phyloP scores from a whole-genome alignment of 2,329 filamentous ascomycete genomes.

The Epichloe typhina region DNA sequence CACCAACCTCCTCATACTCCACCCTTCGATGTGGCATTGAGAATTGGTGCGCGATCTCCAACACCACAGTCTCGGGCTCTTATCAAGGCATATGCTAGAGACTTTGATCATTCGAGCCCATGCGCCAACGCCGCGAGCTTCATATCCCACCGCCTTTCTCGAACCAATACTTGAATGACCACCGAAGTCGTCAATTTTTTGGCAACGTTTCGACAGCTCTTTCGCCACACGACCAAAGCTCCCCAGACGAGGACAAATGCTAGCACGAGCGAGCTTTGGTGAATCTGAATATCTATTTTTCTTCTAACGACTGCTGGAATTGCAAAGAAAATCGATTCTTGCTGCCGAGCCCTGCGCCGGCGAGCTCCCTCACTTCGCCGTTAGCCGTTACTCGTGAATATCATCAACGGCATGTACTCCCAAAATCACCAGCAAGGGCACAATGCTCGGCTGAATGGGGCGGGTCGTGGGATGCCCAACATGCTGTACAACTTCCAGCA shows the following conservation, averaged over 20 bases:
- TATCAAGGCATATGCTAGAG: slow-evolving; percentile 11
- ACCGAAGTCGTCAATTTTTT: slow-evolving; percentile 10
- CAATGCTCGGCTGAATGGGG: slow-evolving; percentile 58
- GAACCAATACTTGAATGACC: slow-evolving; percentile 20
- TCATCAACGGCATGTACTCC: slow-evolving; percentile 51
- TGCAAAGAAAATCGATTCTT: slow-evolving; percentile 10
- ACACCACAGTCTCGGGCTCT: slow-evolving; percentile 5
- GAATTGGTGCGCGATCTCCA: slow-evolving; percentile 2
- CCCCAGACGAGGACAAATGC: slow-evolving; percentile 13
- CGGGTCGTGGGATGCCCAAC: slow-evolving; percentile 42
- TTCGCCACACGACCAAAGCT: neutral
- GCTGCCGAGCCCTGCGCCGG: slow-evolving; percentile 17
- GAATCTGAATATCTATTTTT: slow-evolving; percentile 5
- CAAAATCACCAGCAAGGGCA: slow-evolving; percentile 61
- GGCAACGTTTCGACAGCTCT: slow-evolving; percentile 4
- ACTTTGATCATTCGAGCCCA: slow-evolving; percentile 16
- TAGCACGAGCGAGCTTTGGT: slow-evolving; percentile 8
- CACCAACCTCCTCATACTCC: slow-evolving; percentile 7
- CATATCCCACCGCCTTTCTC: slow-evolving; percentile 18
- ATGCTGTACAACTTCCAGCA: slow-evolving; percentile 60
- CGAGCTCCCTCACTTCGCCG: slow-evolving; percentile 10
- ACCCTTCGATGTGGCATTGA: slow-evolving; percentile 18
- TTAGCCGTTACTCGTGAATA: slow-evolving; percentile 9
- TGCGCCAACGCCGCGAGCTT: slow-evolving; percentile 27
- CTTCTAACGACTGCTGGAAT: slow-evolving; percentile 5